Conservation (phyloP, 1,139 yeast species). For the Hyphopichia burtonii region DNA sequence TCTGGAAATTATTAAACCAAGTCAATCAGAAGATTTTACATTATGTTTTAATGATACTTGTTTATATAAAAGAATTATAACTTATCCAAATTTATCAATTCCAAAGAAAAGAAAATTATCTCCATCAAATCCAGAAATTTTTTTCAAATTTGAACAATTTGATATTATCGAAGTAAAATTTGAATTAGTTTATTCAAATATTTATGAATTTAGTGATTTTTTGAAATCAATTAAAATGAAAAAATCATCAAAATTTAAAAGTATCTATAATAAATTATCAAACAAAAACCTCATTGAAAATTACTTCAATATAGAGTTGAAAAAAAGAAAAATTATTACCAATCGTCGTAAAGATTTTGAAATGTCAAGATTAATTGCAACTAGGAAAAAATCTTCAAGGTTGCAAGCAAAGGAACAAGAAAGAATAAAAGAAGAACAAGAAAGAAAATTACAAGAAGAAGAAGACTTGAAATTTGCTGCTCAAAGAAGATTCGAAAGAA, state of each 20-base stretch:
- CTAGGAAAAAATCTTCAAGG: constrained; percentile 50
- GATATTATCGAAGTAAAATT: constrained; percentile 30
- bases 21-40: constrained; percentile 32
- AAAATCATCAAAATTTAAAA: constrained; percentile 16
- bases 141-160: constrained; percentile 26
- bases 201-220: constrained; percentile 30
- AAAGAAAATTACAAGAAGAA: constrained; percentile 30
- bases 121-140: constrained; percentile 33
- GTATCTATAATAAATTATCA: constrained; percentile 14
- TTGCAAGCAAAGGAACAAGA: constrained; percentile 51
- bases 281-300: constrained; percentile 23
- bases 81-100: constrained; percentile 31
- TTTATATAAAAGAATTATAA: constrained; percentile 38
- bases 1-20: constrained; percentile 14
- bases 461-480: constrained; percentile 31
- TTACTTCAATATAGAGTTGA: constrained; percentile 27
- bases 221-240: constrained; percentile 15
- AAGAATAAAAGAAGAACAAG: constrained; percentile 35
- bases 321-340: constrained; percentile 41
- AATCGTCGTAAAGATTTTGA: constrained; percentile 49
- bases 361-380: constrained; percentile 45
- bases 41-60: constrained; percentile 45
- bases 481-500: constrained; percentile 38
- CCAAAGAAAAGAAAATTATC: constrained; percentile 41
- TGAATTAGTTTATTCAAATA: constrained; percentile 31